A percentile compares a stretch with the other conserved stretches of the same genome.
Conservation (phyloP, 2,329 filamentous ascomycete species). For the Sclerotinia spermophila region DNA sequence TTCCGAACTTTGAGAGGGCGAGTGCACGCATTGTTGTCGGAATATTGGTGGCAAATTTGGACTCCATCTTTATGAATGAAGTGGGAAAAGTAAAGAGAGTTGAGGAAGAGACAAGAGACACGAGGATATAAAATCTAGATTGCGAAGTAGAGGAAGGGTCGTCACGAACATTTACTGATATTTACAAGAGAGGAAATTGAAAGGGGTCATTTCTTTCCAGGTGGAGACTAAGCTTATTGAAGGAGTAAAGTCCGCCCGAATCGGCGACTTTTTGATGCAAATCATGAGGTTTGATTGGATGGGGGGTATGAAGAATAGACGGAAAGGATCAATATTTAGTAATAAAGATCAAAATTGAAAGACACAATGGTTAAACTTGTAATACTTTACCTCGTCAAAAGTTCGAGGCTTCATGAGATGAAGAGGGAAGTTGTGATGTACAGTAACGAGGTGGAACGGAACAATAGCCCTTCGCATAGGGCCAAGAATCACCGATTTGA, state of each 20-base stretch:
- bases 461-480: background rate
- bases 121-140: background rate
- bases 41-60: slow-evolving; percentile 25
- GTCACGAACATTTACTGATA: background rate
- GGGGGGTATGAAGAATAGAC: background rate
- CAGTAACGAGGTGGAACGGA: background rate
- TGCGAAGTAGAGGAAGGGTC: background rate
- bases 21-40: slow-evolving; percentile 32
- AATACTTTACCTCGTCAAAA: background rate
- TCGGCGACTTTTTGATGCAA: background rate
- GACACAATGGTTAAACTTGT: background rate
- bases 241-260: background rate
- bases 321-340: background rate
- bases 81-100: background rate
- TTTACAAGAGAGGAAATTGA: background rate
- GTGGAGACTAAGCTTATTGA: background rate
- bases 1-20: slow-evolving; percentile 27
- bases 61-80: background rate
- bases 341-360: background rate
- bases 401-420: background rate
- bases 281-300: background rate
- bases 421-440: background rate
- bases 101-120: background rate
- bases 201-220: background rate
- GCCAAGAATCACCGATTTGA: background rate